These are phyloP conservation scores for Piper longum DNA, from an alignment of 164 flowering plant species.

Conservation along the genomic window DNA sequence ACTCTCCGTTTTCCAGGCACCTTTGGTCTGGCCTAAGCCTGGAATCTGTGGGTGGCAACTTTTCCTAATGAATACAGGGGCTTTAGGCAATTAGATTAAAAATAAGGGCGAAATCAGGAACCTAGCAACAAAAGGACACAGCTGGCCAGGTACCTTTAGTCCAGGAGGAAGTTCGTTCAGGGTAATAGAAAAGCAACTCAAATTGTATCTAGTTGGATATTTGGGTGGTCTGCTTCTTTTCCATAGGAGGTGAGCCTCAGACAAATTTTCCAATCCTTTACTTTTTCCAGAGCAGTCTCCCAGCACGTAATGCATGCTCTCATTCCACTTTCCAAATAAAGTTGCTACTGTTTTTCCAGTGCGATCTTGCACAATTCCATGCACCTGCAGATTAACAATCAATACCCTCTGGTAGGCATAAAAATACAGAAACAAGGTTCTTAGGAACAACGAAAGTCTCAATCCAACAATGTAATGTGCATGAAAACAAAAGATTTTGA, in stretches of 20 bases:
- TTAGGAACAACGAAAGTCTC: too few species aligned
- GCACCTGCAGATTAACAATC: constrained; percentile 41
- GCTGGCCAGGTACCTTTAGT: constrained; percentile 29
- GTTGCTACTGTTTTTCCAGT: constrained; percentile 79
- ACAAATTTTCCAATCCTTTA: constrained; percentile 30
- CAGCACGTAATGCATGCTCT: constrained; percentile 73
- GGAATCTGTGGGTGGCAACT: constrained; percentile 88
- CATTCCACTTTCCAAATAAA: constrained; percentile 95
- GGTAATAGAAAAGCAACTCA: constrained; percentile 60
- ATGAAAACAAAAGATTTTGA: too few species aligned
- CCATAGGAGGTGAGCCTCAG: constrained; percentile 51
- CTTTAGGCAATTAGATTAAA: background rate
- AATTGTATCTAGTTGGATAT: constrained; percentile 52
- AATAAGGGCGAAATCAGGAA: background rate
- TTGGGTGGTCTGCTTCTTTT: constrained; percentile 46
- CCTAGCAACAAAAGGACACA: too few species aligned
- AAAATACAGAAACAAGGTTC: too few species aligned
- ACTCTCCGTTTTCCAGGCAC: constrained; percentile 79
- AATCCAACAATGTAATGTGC: too few species aligned
- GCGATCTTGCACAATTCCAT: constrained; percentile 79
- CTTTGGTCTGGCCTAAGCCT: constrained; percentile 89
- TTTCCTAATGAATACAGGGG: constrained; percentile 33
- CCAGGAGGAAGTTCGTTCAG: constrained; percentile 69
- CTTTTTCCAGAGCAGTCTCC: constrained; percentile 69
- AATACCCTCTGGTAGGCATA: too few species aligned